A percentile compares a stretch with the other conserved stretches of the same genome.
Conservation (phyloP, 2,329 filamentous ascomycete species). For the Raffaelea deltoideospora region DNA sequence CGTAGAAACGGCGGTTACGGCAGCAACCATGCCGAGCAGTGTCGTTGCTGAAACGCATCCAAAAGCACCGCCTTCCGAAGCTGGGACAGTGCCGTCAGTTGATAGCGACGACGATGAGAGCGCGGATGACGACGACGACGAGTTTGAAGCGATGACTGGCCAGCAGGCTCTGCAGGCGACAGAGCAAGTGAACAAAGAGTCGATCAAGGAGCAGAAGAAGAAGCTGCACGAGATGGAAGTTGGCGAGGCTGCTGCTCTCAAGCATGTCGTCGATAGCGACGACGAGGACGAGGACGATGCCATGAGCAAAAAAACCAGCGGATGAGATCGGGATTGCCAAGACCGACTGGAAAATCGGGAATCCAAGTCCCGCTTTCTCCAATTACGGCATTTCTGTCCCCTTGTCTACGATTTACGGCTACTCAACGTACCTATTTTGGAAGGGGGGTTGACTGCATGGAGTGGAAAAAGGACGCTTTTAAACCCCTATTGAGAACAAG, state of each 20-base stretch:
- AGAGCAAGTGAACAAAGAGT: constrained; percentile 31
- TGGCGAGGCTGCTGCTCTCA: constrained; percentile 38
- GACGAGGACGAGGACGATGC: constrained; percentile 40
- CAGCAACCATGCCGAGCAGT: constrained; percentile 1
- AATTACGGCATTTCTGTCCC: too few species aligned
- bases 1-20: not conserved
- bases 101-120: constrained; percentile 30
- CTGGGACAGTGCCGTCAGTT: constrained; percentile 8
- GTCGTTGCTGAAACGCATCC: not conserved
- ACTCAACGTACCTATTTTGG: too few species aligned
- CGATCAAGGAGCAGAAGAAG: constrained; percentile 29
- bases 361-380: too few species aligned
- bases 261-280: constrained; percentile 8
- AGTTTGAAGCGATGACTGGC: constrained; percentile 25
- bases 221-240: constrained; percentile 45
- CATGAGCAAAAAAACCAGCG: too few species aligned
- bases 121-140: constrained; percentile 24
- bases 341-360: too few species aligned
- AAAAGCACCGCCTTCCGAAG: too few species aligned
- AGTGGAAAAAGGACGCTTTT: too few species aligned
- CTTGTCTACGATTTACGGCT: too few species aligned
- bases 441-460: too few species aligned
- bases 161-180: constrained; percentile 25
- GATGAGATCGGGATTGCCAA: too few species aligned
- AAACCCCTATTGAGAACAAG: too few species aligned